These are phyloP conservation scores for Neospermospora avenae DNA, from an alignment of 2,329 filamentous ascomycete species.

Conservation along the genomic window DNA sequence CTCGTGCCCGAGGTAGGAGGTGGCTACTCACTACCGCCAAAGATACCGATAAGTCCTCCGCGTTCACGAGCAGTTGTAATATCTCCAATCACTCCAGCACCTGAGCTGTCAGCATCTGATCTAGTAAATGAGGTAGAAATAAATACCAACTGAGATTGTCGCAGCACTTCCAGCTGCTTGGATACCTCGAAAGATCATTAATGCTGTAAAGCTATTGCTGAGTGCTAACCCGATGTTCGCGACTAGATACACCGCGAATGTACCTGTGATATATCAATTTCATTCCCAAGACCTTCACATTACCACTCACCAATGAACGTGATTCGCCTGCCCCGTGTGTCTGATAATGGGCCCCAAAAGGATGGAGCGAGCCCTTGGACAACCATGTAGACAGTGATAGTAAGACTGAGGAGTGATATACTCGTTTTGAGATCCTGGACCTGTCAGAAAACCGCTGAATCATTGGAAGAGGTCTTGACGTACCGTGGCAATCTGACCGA, in stretches of 20 bases:
- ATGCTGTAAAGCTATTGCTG: constrained; percentile 40
- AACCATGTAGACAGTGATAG: constrained; percentile 47
- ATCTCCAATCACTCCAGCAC: constrained; percentile 41
- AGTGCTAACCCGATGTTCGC: constrained; percentile 46
- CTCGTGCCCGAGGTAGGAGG: neutral
- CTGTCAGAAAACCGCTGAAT: neutral
- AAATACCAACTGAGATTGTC: constrained; percentile 44
- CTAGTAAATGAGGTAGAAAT: neutral
- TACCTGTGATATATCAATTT: constrained; percentile 26
- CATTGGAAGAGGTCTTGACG: neutral
- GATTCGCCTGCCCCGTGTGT: constrained; percentile 43
- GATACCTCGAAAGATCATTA: constrained; percentile 45
- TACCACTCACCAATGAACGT: constrained; percentile 23
- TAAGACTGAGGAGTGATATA: constrained; percentile 37
- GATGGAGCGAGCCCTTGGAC: constrained; percentile 48
- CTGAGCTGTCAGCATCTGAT: constrained; percentile 14
- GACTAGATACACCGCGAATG: constrained; percentile 45
- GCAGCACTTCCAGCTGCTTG: constrained; percentile 48
- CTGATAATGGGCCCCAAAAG: constrained; percentile 48
- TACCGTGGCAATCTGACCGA: constrained; percentile 39
- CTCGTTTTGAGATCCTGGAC: constrained; percentile 19
- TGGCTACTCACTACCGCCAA: constrained; percentile 36
- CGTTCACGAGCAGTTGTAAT: constrained; percentile 38
- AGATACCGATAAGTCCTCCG: constrained; percentile 39
- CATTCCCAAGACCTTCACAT: neutral